Conservation (phyloP, 805 yeast genomes). For the Yamadazyma akitaensis region DNA sequence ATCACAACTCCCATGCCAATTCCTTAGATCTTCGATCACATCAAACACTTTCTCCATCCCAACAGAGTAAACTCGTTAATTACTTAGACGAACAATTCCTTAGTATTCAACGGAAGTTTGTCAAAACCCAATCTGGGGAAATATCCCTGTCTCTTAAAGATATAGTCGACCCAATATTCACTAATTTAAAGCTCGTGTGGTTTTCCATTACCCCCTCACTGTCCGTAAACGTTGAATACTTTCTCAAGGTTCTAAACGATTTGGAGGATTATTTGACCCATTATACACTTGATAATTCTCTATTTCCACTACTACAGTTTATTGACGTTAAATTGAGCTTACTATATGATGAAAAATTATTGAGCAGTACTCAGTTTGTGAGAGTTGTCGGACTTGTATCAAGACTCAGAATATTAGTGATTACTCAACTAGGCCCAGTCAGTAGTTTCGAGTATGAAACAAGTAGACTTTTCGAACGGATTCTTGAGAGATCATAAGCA, state of each 20-base stretch:
- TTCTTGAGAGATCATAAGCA: conserved; percentile 18
- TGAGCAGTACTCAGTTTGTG: conserved; percentile 31
- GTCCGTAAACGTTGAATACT: conserved; percentile 36
- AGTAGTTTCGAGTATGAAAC: conserved; percentile 20
- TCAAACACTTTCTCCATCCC: conserved; percentile 12
- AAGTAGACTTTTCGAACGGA: conserved; percentile 38
- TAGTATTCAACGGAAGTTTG: conserved; percentile 31
- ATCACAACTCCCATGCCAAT: neutral
- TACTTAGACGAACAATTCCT: conserved; percentile 35
- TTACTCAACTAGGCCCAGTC: conserved; percentile 21
- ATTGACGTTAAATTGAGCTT: conserved; percentile 11
- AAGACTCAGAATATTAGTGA: conserved; percentile 29
- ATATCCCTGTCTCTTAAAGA: conserved; percentile 22
- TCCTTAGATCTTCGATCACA: neutral
- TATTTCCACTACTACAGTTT: conserved; percentile 10
- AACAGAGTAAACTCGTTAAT: conserved; percentile 36
- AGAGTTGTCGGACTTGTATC: conserved; percentile 30
- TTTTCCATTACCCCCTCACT: conserved; percentile 23
- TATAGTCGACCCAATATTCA: conserved; percentile 24
- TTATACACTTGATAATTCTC: conserved; percentile 16
- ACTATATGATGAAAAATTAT: conserved; percentile 7
- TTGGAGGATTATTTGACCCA: conserved; percentile 37
- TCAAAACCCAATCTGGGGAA: conserved; percentile 34
- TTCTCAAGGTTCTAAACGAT: conserved; percentile 34
- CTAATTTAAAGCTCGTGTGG: conserved; percentile 31